Evolutionary conservation across 75 land plant species (phyloP).

Genomic region (Sequoiadendron giganteum): DNA sequence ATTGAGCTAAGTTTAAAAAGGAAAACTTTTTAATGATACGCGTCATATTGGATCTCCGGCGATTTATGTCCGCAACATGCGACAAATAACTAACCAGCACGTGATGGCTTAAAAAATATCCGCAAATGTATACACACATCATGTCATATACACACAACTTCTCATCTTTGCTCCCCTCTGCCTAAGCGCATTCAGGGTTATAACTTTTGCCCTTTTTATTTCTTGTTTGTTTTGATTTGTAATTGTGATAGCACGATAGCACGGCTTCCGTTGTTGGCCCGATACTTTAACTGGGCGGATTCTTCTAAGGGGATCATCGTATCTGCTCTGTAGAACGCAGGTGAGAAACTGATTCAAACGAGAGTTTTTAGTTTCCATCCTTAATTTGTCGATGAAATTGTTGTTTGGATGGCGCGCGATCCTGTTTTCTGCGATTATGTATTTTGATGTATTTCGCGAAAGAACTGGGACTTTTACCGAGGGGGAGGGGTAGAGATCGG

Average conservation of each 20-base stretch:
- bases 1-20: not conserved
- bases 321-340: not conserved
- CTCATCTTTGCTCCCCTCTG: not conserved
- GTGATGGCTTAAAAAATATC: not conserved
- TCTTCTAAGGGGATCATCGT: not conserved
- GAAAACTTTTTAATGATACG: not conserved
- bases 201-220: not conserved
- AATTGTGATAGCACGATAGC: not conserved
- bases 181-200: not conserved
- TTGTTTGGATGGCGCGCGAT: too few species aligned
- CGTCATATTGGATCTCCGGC: not conserved
- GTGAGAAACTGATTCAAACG: not conserved
- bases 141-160: not conserved
- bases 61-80: not conserved
- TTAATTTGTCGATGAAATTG: too few species aligned
- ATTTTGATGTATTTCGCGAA: too few species aligned
- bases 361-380: not conserved
- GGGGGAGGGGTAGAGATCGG: too few species aligned
- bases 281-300: not conserved
- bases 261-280: not conserved
- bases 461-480: too few species aligned
- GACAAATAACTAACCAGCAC: not conserved
- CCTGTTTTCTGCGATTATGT: too few species aligned
- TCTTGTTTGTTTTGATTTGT: not conserved
- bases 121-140: not conserved